Base-by-base conservation (phyloP, 805 yeast species). In the Wickerhamomyces ciferrii region DNA sequence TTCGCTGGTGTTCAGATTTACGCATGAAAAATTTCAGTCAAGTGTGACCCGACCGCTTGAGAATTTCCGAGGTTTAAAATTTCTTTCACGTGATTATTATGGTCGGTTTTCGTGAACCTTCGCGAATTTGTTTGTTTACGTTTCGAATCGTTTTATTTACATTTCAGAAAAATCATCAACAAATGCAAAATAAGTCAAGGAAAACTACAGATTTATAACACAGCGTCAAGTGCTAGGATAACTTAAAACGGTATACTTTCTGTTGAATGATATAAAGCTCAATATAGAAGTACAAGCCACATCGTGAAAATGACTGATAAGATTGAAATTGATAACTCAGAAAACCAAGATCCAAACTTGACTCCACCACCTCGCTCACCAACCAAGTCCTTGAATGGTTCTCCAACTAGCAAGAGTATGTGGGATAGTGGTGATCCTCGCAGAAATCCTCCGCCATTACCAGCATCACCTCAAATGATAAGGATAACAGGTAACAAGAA, bases 351-450 rank as follows among this genome's bases (percentile, higher is more conserved):
- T 19, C 39, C 39, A 36, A 36, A 29, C 19, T 13, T 21, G 6
- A 43, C 17, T 21, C 43, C 41, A 43, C 56, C 2, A 54, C 58
- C n/a, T 21, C 48, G 18, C 48, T 46, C 39, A 41, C 43, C 35
- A 27, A 27, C 31, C 14, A 27, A 27, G 31, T 27, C 31, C 15
- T 31, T 31, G 35, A 31, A 31, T 15, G 47, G 18, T 49, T 46
- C 39, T 39, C 43, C 34, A 23, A 35, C 27, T 39, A 14, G 38
- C 32, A 41, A 43, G 31, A 23, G 41, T 20, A 60, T 65, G 54
- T 69, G 74, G 73, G 72, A 69, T 41, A 66, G 71, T 24, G 61
- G 65, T 17, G 71, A 69, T 44, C 74, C 73, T 4, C 48, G 51
- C 43, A 53, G 72, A 47, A 66, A 66, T 31, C 73, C 73, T n/a